Evolutionary conservation across 768 basidiomycete species (phyloP), one percentile per base, ranked within the genome.

Genomic region (Boletales sp.): DNA sequence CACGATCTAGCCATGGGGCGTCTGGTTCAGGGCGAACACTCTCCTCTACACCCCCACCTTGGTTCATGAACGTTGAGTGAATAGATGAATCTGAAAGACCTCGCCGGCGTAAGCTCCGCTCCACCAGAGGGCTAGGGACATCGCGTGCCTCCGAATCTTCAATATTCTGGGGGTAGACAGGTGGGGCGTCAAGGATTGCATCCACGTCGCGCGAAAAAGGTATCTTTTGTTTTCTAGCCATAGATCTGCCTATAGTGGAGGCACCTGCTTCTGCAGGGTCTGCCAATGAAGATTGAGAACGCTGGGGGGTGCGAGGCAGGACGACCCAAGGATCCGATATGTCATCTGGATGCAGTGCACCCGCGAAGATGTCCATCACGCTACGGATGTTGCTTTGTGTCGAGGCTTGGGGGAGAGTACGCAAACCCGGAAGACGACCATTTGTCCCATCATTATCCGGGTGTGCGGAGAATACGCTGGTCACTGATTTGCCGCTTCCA

Each of bases 81-180:
- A 97, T 93, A 2, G 91, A 94, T 1, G 93, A 94, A 65, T 97
- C 95, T 2, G 90, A 92, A 44, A 96, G 68, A 2, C 93, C 92
- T 47, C 94, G 80, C 28, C 86, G 79, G 35, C 82, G 80, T 8
- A 94, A 72, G 15, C 84, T 82, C 18, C 83, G 82, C 42, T 86
- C 77, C 21, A 84, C 68, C 14, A 90, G 66, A n/a, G 84, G 74
- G 5, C 77, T 72, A 35, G 80, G 51, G 28, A 63, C 56, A 53
- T 81, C 73, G 18, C 70, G 61, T 53, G 72, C 78, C 50, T 75
- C 73, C 10, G 62, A 68, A 35, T 66, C 69, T 33, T 73, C 71
- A 48, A 53, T 58, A 10, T 60, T 46, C 15, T 46, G 48, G 3
- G 46, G 50, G 21, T 46, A 46, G 37, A 60, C 39, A 28, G 64